Base-by-base conservation (phyloP, 352 stramenopile genomes). In the Phytophthora rubi region DNA sequence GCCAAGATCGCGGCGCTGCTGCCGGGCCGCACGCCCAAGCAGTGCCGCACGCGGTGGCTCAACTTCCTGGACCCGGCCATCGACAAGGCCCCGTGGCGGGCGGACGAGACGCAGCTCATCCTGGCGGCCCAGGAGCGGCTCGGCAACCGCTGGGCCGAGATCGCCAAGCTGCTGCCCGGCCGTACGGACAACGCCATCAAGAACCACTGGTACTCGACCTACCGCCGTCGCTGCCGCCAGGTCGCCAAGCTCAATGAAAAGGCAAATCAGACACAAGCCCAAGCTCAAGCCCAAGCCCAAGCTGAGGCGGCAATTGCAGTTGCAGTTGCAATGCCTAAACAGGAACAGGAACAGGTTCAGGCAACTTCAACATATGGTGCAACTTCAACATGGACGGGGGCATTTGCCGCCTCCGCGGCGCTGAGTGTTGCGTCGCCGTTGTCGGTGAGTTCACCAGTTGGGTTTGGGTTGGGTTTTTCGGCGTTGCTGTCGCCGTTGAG, bases 81-180 rank as follows among this genome's bases (percentile, higher is more conserved):
- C 75, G 85, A 91, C 74, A 98, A 98, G 70, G 88, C 93, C 8
- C 93, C 95, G 18, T 99, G 96, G 95, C 91, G 81, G 8, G 64
- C 80, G 16, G 90, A 98, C 37, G 97, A 99, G 76, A 97, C 97
- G 64, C 73, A 91, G 59, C 68, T 93, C 44, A 95, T 97, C 62
- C 81, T 95, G 39, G 68, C 77, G 9, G 83, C 85, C 0, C 88
- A 95, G 70, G 70, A 81, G 44, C 65, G 68, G 8, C 61, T 97
- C 6, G 98, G 98, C 55, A 99, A 99, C 76, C 89, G 95, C 59
- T 99, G 98, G 98, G 93, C 94, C 15, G 94, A 99, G 75, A 99
- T 99, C 70, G 94, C 97, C 64, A 99, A 99, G 77, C 81, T 97
- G n/a, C 83, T 99, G 16, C 96, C 97, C 6, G 97, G 97, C 1